phyloP scores from a whole-genome alignment of 2,329 filamentous ascomycete genomes.

The Podosphaera fusca region DNA sequence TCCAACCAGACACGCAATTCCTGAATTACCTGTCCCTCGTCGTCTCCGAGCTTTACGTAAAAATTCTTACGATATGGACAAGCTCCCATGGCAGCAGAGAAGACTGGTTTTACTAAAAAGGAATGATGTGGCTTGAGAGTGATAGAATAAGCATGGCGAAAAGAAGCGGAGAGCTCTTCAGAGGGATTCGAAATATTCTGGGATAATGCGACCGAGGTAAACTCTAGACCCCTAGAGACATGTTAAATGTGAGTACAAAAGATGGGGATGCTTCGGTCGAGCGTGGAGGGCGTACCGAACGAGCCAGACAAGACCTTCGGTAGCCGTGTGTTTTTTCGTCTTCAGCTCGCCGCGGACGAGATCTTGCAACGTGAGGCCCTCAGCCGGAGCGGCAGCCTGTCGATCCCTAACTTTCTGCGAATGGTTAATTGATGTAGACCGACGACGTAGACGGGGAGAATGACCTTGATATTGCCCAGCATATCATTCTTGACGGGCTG shows the following conservation, averaged over 20 bases:
- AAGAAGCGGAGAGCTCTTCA: constrained; percentile 67
- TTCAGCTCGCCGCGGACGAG: constrained; percentile 75
- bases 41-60: constrained; percentile 61
- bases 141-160: constrained; percentile 60
- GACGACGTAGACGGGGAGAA: constrained; percentile 5
- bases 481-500: constrained; percentile 81
- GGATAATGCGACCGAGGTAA: constrained; percentile 66
- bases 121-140: constrained; percentile 85
- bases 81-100: constrained; percentile 78
- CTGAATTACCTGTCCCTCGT: constrained; percentile 35
- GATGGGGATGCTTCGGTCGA: background rate
- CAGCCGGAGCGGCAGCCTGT: constrained; percentile 50
- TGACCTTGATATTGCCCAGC: constrained; percentile 71
- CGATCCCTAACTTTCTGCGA: constrained; percentile 69
- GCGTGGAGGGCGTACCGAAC: constrained; percentile 36
- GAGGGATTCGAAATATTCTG: constrained; percentile 44
- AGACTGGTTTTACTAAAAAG: constrained; percentile 76
- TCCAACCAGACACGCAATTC: constrained; percentile 50
- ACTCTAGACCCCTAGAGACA: constrained; percentile 56
- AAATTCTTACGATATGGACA: constrained; percentile 89
- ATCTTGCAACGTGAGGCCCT: constrained; percentile 67
- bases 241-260: background rate
- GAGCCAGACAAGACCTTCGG: constrained; percentile 81
- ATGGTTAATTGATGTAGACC: background rate
- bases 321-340: constrained; percentile 67